A percentile compares a stretch with the other conserved stretches of the same genome.
Conservation (phyloP, 179 eudicot genomes). For the Beta lomatogona region DNA sequence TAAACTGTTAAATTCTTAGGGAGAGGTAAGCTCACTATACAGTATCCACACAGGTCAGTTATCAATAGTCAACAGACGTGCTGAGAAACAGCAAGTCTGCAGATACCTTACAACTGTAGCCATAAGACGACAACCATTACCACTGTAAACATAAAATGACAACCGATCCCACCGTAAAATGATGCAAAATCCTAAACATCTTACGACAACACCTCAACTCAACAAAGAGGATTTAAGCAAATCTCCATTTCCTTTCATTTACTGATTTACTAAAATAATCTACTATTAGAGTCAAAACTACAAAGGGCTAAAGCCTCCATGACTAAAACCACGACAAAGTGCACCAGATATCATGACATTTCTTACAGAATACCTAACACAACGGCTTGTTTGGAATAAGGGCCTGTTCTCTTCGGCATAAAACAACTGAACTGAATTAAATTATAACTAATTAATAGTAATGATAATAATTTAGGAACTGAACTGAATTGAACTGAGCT, state of each 20-base stretch:
- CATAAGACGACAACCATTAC: background rate
- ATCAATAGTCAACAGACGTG: background rate
- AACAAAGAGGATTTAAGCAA: background rate
- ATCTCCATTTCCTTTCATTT: background rate
- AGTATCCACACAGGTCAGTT: background rate
- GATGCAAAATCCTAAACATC: background rate
- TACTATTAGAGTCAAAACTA: background rate
- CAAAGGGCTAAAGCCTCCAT: background rate
- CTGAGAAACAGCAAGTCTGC: background rate
- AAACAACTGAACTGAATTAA: no score
- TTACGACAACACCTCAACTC: background rate
- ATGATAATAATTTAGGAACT: no score
- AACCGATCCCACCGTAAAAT: background rate
- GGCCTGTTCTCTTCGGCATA: no score
- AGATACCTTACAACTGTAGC: background rate
- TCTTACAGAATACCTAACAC: background rate
- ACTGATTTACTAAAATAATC: background rate
- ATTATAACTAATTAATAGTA: no score
- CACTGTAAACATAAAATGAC: background rate
- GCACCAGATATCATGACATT: background rate
- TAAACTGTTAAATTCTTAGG: background rate
- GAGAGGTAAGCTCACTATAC: background rate
- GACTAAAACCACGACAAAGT: background rate
- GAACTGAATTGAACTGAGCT: no score
- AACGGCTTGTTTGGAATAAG: background rate